A percentile compares a stretch with the other conserved stretches of the same genome.
Conservation (phyloP, 2,329 filamentous ascomycete genomes). For the Botrytis fabae region DNA sequence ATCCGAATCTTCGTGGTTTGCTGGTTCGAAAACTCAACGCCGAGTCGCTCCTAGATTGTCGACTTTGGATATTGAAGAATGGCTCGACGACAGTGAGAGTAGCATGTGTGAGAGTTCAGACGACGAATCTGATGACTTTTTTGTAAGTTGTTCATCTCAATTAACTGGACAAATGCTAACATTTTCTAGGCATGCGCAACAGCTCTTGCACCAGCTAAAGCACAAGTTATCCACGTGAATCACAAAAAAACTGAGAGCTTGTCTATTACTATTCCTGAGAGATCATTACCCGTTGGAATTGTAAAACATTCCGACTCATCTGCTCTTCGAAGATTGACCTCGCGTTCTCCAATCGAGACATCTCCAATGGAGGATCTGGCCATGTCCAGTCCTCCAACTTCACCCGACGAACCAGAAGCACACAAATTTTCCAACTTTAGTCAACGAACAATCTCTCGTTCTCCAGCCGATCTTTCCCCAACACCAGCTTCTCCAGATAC, state of each 20-base stretch:
- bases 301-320: not conserved
- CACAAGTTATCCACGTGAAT: slow-evolving; percentile 34
- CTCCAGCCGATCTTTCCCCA: not conserved
- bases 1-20: slow-evolving; percentile 28
- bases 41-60: slow-evolving; percentile 8
- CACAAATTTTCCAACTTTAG: not conserved
- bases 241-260: slow-evolving; percentile 17
- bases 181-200: slow-evolving; percentile 32
- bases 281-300: slow-evolving; percentile 28
- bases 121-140: slow-evolving; percentile 26
- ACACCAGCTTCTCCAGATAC: slow-evolving; percentile 13
- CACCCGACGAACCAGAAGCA: not conserved
- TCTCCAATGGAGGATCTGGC: slow-evolving; percentile 3
- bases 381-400: slow-evolving; percentile 15
- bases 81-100: slow-evolving; percentile 31
- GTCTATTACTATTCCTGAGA: slow-evolving; percentile 28
- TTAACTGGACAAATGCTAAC: not conserved
- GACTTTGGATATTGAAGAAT: slow-evolving; percentile 30
- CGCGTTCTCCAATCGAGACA: not conserved
- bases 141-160: slow-evolving; percentile 29
- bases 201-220: slow-evolving; percentile 31
- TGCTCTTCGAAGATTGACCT: slow-evolving; percentile 2
- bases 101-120: slow-evolving; percentile 27
- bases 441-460: not conserved
- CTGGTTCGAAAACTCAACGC: slow-evolving; percentile 21